These are phyloP conservation scores for Eimeria maxima DNA, from an alignment of 169 alveolate species.

Conservation along the genomic window DNA sequence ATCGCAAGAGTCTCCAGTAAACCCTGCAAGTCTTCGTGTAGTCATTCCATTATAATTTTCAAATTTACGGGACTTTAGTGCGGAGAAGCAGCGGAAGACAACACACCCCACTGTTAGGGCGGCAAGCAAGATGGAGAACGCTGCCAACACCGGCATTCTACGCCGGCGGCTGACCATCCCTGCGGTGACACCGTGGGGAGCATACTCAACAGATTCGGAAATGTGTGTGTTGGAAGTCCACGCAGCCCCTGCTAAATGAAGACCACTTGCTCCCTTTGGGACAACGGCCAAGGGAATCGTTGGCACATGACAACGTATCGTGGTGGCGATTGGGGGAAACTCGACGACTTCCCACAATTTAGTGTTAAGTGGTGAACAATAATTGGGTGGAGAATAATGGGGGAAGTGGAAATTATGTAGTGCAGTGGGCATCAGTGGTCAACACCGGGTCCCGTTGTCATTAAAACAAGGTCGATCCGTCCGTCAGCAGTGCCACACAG, in stretches of 20 bases:
- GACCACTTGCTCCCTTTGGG: background rate
- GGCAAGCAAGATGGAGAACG: background rate
- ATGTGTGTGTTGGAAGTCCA: background rate
- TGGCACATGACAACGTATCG: background rate
- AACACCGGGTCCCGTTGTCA: no score
- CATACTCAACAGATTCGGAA: background rate
- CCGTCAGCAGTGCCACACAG: no score
- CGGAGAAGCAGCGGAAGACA: background rate
- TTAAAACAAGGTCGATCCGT: no score
- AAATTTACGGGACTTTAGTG: background rate
- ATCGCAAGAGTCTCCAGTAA: background rate
- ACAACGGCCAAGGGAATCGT: background rate
- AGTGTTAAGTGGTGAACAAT: no score
- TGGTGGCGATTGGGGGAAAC: background rate
- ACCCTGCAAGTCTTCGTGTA: background rate
- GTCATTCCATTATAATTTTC: no score
- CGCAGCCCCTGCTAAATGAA: background rate
- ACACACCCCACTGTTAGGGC: background rate
- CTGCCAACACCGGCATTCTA: background rate
- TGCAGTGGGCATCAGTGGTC: no score
- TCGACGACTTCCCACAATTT: background rate
- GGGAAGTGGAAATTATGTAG: no score
- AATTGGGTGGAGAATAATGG: no score
- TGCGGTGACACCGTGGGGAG: background rate
- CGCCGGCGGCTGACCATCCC: background rate